A percentile compares a stretch with the other conserved stretches of the same genome.
Conservation (phyloP, 441 rosid species). For the Omphalea diandra region DNA sequence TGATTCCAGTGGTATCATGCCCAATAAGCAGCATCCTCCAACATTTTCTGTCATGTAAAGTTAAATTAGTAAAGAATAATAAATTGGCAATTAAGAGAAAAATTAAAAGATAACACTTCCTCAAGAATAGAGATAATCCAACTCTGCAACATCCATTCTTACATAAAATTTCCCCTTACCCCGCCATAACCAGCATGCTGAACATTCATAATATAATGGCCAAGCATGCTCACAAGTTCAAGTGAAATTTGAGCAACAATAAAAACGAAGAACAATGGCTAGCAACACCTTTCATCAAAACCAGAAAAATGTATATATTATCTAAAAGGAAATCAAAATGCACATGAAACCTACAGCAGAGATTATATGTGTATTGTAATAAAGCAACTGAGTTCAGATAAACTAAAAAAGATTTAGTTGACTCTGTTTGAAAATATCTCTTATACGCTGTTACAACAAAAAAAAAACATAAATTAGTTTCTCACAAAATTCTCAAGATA, state of each 20-base stretch:
- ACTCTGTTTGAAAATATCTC: not conserved
- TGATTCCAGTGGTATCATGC: conserved; percentile 72
- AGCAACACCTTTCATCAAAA: not conserved
- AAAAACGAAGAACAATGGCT: not conserved
- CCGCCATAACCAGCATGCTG: not conserved
- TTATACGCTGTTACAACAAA: not conserved
- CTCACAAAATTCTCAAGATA: not conserved
- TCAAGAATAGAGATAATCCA: not conserved
- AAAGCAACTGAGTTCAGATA: not conserved
- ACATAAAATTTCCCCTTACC: not conserved
- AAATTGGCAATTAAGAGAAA: not conserved
- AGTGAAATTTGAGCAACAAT: not conserved
- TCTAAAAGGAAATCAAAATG: not conserved
- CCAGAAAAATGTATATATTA: too few relatives aligned
- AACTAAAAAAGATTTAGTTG: not conserved
- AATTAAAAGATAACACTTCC: not conserved
- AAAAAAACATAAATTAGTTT: not conserved
- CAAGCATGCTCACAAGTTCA: not conserved
- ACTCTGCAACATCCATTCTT: not conserved
- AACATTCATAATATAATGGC: not conserved
- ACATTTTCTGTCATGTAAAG: conserved; percentile 58
- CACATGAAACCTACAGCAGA: not conserved
- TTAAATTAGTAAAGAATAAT: conserved; percentile 7
- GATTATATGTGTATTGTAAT: not conserved
- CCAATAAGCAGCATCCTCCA: conserved; percentile 82